These are phyloP conservation scores for Crucibulum cyathiforme DNA, from an alignment of 1,284 basidiomycete species.

Conservation along the genomic window DNA sequence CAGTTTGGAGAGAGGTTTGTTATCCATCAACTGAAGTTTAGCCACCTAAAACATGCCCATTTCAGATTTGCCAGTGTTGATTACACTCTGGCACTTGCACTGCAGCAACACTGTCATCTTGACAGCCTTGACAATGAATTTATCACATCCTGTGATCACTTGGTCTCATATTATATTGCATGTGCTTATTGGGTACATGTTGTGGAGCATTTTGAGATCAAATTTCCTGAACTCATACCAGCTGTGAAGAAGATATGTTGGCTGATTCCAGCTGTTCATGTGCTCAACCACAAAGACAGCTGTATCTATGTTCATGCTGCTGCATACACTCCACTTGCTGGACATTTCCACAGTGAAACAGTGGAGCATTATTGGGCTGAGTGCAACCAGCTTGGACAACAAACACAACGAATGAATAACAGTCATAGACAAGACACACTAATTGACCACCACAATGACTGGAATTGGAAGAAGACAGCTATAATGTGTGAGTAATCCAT, in stretches of 20 bases:
- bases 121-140: background rate
- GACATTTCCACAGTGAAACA: conserved; percentile 30
- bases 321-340: conserved; percentile 13
- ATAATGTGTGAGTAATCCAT: conserved; percentile 9
- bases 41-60: background rate
- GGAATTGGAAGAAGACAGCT: conserved; percentile 27
- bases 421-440: conserved; percentile 29
- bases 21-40: background rate
- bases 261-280: conserved; percentile 23
- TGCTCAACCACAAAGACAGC: conserved; percentile 28
- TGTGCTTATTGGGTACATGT: conserved; percentile 14
- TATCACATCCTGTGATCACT: background rate
- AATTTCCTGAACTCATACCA: conserved; percentile 5
- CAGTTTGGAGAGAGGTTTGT: conserved; percentile 25
- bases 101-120: conserved; percentile 2
- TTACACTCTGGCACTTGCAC: conserved; percentile 12
- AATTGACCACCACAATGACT: conserved; percentile 20
- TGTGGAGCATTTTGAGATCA: conserved; percentile 3
- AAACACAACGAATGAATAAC: conserved; percentile 26
- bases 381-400: conserved; percentile 23
- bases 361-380: conserved; percentile 26
- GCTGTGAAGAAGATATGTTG: conserved; percentile 7
- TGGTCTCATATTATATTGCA: conserved; percentile 18
- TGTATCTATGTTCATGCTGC: conserved; percentile 25
- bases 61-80: conserved; percentile 19